Base-by-base conservation (phyloP, 305 asterid genomes). In the Fraxinus paxiana region DNA sequence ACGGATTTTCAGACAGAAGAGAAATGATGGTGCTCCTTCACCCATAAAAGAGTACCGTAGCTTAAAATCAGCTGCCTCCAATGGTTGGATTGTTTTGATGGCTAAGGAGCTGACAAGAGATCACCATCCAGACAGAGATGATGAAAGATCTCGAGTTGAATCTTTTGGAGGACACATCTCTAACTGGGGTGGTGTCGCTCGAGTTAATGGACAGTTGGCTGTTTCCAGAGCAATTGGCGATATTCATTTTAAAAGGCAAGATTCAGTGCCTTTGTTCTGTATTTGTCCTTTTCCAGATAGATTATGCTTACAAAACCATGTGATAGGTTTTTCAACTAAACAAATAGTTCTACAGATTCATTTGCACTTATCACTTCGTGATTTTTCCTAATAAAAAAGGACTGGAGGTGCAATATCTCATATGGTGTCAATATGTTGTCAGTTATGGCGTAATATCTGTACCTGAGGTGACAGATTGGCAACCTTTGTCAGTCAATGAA, bases 381-480 rank as follows among this genome's bases (percentile, higher is more conserved):
- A 65, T 79, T 81, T 38, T 73, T 30, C 69, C 18, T 76, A 61
- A 75, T 31, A 26, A 31, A 18, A 65, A 67, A 74, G 43, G 79
- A 71, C 6, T 48, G 77, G 33, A 54, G 76, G 75, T 70, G 28
- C 38, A n/a, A 56, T 13, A 34, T 69, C 69, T 78, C 82, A 83
- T 41, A 74, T 70, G 83, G 73, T 82, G 38, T 84, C 54, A 15
- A 77, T 79, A 26, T 87, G 79, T 87, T 83, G 72, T 69, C 94
- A 96, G 98, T 84, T 96, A 86, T 89, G 99, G 98, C 6, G 99
- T 96, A 82, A 92, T 88, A 85, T 91, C 99, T 17, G 92, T 90
- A 51, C 98, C 99, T 33, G 99, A 96, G 90, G 95, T 96, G 89
- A 93, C 98, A 82, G 97, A 92, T 83, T 96, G 98, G 99, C 92